These are phyloP conservation scores for Lumnitzera littorea DNA, from an alignment of 345 rosid species.

Conservation along the genomic window DNA sequence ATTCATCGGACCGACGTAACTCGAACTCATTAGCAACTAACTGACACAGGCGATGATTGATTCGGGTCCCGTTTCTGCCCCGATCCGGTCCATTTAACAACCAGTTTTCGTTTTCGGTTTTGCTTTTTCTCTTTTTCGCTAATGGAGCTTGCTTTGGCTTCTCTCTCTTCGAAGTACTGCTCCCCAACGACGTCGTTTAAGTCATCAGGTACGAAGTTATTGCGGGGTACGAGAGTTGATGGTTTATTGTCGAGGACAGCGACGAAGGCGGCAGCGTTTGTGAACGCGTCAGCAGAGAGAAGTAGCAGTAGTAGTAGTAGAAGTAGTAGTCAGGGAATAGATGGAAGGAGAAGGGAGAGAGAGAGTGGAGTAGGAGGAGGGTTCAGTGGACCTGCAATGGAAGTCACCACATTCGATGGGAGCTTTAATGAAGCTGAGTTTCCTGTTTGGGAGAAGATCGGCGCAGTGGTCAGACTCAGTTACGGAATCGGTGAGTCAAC, in stretches of 20 bases:
- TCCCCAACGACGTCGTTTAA: no score
- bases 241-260: constrained; percentile 1
- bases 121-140: no score
- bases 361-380: constrained; percentile 28
- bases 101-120: no score
- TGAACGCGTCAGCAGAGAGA: constrained; percentile 10
- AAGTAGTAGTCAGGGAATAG: constrained; percentile 33
- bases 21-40: no score
- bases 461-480: constrained; percentile 76
- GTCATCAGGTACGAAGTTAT: no score
- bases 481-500: constrained; percentile 71
- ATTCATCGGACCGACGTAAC: no score
- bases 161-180: no score
- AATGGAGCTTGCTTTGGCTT: no score
- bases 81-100: no score
- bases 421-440: constrained; percentile 61
- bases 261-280: background rate
- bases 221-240: constrained; percentile 1
- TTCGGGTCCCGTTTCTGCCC: no score
- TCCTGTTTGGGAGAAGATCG: constrained; percentile 89
- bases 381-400: constrained; percentile 52
- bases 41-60: no score
- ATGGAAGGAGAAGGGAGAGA: constrained; percentile 21
- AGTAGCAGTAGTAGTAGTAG: background rate
- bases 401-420: constrained; percentile 63